These are phyloP conservation scores for Flaveria ramosissima DNA, from an alignment of 129 eudicot genomes.

Conservation along the genomic window DNA sequence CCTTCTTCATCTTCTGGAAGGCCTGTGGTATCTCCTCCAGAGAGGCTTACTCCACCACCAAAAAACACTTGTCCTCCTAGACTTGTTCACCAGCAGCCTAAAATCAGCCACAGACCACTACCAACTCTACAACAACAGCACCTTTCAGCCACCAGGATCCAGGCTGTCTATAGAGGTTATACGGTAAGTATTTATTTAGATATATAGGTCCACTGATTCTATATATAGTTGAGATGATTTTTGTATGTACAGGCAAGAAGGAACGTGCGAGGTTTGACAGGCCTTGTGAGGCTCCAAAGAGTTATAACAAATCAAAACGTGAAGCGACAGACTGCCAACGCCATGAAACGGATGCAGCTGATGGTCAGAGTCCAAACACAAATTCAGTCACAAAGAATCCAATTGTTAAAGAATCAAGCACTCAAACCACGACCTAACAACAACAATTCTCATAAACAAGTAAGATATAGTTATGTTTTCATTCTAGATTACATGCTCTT, in stretches of 20 bases:
- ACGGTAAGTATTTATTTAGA: constrained; percentile 46
- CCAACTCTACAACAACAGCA: constrained; percentile 65
- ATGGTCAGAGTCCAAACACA: constrained; percentile 90
- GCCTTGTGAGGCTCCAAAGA: constrained; percentile 91
- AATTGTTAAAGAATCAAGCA: constrained; percentile 81
- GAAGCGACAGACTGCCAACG: constrained; percentile 77
- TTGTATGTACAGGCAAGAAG: constrained; percentile 66
- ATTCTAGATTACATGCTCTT: neutral
- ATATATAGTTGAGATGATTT: neutral
- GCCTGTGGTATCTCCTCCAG: constrained; percentile 44
- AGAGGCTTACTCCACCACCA: neutral
- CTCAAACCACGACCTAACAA: constrained; percentile 54
- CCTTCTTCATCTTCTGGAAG: constrained; percentile 23
- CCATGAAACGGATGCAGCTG: constrained; percentile 95
- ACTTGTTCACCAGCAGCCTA: constrained; percentile 32
- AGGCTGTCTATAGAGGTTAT: constrained; percentile 85
- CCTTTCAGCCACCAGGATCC: constrained; percentile 77
- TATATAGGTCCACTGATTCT: neutral
- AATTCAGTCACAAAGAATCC: constrained; percentile 82
- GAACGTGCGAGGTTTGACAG: constrained; percentile 75
- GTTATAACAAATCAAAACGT: constrained; percentile 80
- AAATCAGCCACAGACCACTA: constrained; percentile 53
- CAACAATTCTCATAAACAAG: constrained; percentile 34
- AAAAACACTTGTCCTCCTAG: constrained; percentile 43
- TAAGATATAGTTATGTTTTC: constrained; percentile 2